phyloP scores from a whole-genome alignment of 371 early-diverging fungal species.

The Lichtheimia ornata region DNA sequence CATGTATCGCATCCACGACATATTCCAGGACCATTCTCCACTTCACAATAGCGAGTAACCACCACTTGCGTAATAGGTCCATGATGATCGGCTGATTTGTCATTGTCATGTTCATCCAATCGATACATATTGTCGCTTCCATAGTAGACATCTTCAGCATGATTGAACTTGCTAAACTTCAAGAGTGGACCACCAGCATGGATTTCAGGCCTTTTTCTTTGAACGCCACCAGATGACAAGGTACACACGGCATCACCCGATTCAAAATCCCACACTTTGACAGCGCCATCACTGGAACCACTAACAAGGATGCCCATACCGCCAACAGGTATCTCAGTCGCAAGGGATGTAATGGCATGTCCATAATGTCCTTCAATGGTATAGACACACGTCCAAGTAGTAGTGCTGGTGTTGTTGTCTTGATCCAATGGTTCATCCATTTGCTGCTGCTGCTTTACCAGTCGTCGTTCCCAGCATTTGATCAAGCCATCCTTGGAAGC shows the following conservation, averaged over 20 bases:
- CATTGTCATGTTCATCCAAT: neutral
- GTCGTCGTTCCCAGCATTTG: slow-evolving; percentile 37
- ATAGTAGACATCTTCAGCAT: neutral
- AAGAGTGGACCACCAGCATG: slow-evolving; percentile 20
- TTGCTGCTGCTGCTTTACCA: neutral
- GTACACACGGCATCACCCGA: slow-evolving; percentile 55
- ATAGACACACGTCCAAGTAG: slow-evolving; percentile 31
- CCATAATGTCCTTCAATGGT: slow-evolving; percentile 23
- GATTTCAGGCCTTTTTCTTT: slow-evolving; percentile 13
- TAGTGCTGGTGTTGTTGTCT: neutral
- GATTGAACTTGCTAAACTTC: slow-evolving; percentile 21
- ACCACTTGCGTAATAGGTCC: slow-evolving; percentile 36
- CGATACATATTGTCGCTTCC: neutral
- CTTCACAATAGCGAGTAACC: slow-evolving; percentile 30
- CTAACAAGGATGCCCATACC: slow-evolving; percentile 54
- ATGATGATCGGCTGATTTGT: slow-evolving; percentile 20
- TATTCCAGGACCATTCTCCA: slow-evolving; percentile 24
- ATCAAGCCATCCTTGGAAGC: slow-evolving; percentile 38
- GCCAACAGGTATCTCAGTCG: slow-evolving; percentile 30
- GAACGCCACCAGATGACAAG: slow-evolving; percentile 25
- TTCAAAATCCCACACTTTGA: slow-evolving; percentile 79
- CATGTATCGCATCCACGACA: slow-evolving; percentile 34
- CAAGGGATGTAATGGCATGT: slow-evolving; percentile 25
- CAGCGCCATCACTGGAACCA: slow-evolving; percentile 78
- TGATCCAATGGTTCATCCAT: neutral